These are phyloP conservation scores for Tetracladium maxilliforme DNA, from an alignment of 2,329 filamentous ascomycete genomes.

Conservation along the genomic window DNA sequence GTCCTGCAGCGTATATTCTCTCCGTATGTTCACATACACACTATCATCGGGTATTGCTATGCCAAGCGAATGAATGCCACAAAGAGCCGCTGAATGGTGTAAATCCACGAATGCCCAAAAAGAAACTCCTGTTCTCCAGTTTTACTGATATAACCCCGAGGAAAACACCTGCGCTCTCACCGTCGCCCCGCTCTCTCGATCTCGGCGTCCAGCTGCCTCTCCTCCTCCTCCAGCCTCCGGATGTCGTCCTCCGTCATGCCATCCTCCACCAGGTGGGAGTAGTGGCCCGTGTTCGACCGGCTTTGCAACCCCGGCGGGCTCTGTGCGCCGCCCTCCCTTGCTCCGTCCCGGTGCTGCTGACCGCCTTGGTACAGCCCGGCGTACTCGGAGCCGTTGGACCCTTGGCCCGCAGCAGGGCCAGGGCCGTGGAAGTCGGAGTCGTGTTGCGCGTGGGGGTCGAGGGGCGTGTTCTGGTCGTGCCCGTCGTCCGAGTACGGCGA, in stretches of 20 bases:
- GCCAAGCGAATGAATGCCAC: too few species aligned
- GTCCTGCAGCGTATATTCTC: too few species aligned
- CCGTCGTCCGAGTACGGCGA: conserved; percentile 29
- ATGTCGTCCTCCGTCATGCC: conserved; percentile 45
- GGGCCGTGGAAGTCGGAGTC: conserved; percentile 6
- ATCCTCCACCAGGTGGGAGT: conserved; percentile 41
- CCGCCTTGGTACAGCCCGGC: conserved; percentile 1
- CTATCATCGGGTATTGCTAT: too few species aligned
- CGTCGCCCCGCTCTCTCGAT: conserved; percentile 28
- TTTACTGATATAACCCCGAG: too few species aligned
- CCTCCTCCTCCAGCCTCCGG: conserved; percentile 38
- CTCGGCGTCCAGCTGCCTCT: conserved; percentile 38
- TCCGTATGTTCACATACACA: too few species aligned
- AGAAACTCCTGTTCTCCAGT: too few species aligned
- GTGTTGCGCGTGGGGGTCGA: too few species aligned
- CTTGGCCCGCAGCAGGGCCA: conserved; percentile 2
- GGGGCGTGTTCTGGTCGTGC: conserved; percentile 6
- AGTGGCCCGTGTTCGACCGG: conserved; percentile 10
- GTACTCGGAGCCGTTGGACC: not conserved
- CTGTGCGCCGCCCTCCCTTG: conserved; percentile 3
- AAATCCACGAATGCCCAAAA: too few species aligned
- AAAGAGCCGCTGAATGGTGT: too few species aligned
- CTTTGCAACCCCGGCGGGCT: conserved; percentile 14
- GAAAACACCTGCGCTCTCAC: not conserved
- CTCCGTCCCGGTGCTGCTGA: conserved; percentile 1